phyloP scores from a whole-genome alignment of 2,329 filamentous ascomycete species.

The Amesomyces nigricolor region DNA sequence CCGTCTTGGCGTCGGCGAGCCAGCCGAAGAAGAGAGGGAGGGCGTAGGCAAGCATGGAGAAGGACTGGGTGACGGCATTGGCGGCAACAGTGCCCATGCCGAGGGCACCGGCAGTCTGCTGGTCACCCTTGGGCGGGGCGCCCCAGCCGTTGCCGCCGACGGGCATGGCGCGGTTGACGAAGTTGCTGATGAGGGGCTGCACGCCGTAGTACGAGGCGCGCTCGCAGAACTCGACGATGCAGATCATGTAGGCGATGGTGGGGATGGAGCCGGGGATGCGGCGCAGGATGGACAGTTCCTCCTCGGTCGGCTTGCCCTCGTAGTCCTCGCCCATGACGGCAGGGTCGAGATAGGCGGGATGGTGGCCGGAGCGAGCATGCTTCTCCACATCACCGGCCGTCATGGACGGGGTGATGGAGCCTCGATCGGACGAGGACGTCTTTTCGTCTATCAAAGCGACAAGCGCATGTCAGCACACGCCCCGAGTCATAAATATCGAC shows the following conservation, averaged over 20 bases:
- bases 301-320: slow-evolving; percentile 41
- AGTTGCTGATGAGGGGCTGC: slow-evolving; percentile 53
- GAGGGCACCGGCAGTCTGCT: slow-evolving; percentile 52
- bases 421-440: slow-evolving; percentile 1
- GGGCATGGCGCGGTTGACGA: slow-evolving; percentile 55
- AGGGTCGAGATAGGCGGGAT: slow-evolving; percentile 27
- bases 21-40: slow-evolving; percentile 51
- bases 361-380: slow-evolving; percentile 7
- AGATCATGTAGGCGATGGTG: slow-evolving; percentile 49
- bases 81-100: slow-evolving; percentile 51
- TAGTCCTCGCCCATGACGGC: slow-evolving; percentile 22
- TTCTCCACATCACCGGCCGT: slow-evolving; percentile 16
- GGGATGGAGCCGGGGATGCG: slow-evolving; percentile 50
- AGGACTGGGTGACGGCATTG: slow-evolving; percentile 49
- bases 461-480: not conserved
- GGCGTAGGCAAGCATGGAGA: slow-evolving; percentile 52
- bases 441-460: slow-evolving; percentile 8
- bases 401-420: not conserved
- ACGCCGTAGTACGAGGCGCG: slow-evolving; percentile 56
- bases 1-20: slow-evolving; percentile 62
- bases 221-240: slow-evolving; percentile 55
- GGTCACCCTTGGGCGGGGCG: slow-evolving; percentile 35
- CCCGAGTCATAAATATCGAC: not conserved
- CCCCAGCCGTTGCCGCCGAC: slow-evolving; percentile 42
- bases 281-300: slow-evolving; percentile 47